Evolutionary conservation across 2,329 filamentous ascomycete species (phyloP).

Genomic region (Sporothrix pallida): DNA sequence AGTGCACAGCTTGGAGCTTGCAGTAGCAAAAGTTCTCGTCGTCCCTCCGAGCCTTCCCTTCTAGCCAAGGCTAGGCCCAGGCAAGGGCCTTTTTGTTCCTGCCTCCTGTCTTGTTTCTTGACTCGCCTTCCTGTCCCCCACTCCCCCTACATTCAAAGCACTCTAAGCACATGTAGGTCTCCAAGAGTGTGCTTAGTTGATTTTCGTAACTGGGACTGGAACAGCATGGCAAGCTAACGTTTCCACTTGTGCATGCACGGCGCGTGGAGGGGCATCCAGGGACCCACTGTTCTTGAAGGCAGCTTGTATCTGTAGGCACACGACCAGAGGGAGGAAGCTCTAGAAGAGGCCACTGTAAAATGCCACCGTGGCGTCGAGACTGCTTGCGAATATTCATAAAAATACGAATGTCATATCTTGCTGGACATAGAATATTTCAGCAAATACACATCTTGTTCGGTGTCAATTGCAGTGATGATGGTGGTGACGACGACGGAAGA

Average conservation of each 20-base stretch:
- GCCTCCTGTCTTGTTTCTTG: constrained; percentile 3
- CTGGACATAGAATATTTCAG: background rate
- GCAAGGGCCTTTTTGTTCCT: constrained; percentile 18
- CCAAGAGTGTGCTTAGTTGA: background rate
- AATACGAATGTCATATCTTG: background rate
- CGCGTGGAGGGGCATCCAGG: background rate
- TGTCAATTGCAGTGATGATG: constrained; percentile 16
- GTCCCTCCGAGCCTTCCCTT: background rate
- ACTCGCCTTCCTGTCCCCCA: background rate
- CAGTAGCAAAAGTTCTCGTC: background rate
- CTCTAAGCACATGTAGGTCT: constrained; percentile 24
- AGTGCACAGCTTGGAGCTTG: background rate
- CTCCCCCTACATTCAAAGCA: constrained; percentile 30
- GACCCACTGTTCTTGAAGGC: background rate
- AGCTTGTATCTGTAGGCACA: background rate
- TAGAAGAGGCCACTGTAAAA: background rate
- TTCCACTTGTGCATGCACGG: constrained; percentile 20
- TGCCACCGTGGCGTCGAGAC: background rate
- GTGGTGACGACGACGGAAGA: constrained; percentile 33
- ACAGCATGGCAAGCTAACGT: background rate
- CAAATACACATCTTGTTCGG: background rate
- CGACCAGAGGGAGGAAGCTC: background rate
- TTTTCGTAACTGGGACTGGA: background rate
- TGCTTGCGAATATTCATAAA: too few species aligned
- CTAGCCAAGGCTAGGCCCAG: constrained; percentile 13